Conservation (phyloP, 176 grass and related monocot species). For the Bromus sterilis region DNA sequence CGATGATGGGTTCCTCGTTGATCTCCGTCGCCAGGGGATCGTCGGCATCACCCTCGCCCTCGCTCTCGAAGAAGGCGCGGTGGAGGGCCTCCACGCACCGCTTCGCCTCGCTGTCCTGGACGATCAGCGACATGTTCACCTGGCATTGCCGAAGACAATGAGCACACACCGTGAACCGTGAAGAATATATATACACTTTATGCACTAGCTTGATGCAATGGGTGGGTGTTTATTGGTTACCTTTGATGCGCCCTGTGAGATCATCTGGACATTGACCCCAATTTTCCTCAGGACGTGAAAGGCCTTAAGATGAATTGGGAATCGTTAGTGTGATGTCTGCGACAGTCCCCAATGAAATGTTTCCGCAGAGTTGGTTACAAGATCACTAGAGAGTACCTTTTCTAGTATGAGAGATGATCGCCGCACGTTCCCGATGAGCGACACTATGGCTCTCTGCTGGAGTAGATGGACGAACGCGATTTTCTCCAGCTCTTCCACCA, state of each 20-base stretch:
- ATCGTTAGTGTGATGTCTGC: not conserved
- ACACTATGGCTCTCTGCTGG: conserved; percentile 85
- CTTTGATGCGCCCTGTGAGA: conserved; percentile 96
- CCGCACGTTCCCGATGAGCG: conserved; percentile 76
- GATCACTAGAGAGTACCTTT: conserved; percentile 34
- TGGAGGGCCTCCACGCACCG: conserved; percentile 57
- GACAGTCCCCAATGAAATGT: not conserved
- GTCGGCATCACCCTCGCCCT: not conserved
- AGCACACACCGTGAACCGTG: no score
- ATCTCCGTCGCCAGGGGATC: conserved; percentile 29
- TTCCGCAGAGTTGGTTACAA: not conserved
- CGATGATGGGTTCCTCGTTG: no score
- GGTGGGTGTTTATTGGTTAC: conserved; percentile 17
- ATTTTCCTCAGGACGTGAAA: conserved; percentile 76
- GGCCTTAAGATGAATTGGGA: conserved; percentile 49
- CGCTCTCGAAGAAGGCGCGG: conserved; percentile 62
- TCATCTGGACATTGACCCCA: conserved; percentile 89
- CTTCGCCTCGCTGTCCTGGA: conserved; percentile 75
- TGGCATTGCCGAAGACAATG: no score
- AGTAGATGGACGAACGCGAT: conserved; percentile 86
- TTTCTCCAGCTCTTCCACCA: conserved; percentile 91
- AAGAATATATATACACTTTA: no score
- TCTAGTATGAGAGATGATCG: conserved; percentile 74
- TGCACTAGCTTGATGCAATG: not conserved
- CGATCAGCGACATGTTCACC: conserved; percentile 96